Evolutionary conservation across 2,329 filamentous ascomycete species (phyloP), one percentile per base, ranked within the genome.

Genomic region (Xylaria sp.): DNA sequence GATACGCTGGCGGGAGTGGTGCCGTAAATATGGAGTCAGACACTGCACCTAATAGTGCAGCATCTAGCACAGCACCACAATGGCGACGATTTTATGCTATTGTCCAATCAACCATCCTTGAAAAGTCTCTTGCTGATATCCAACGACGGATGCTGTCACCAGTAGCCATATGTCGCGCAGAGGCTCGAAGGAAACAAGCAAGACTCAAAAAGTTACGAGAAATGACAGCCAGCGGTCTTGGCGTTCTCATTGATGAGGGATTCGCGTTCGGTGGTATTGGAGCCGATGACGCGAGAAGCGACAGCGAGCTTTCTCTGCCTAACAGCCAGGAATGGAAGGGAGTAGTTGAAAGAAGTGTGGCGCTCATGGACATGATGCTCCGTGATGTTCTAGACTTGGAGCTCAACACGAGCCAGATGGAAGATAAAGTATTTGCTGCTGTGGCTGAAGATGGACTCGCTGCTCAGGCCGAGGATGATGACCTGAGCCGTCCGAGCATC

Each of bases 241-340:
- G 96, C 18, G 89, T 98, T 4, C 83, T 99, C 32, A 90, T 98
- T 74, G 93, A 95, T 65, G 94, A 97, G 78, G 94, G 93, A 2
- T 83, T 98, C 57, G 90, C 89, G 59, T 90, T 93, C 74, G 87
- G 87, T 52, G 83, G 87, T 23, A 85, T 86, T 34, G 88, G 90
- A 18, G 76, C 76, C 54, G 88, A 90, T 50, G 86, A 88, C 60
- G 84, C 84, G 50, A 84, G 85, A 62, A 82, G 82, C 20, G 82
- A 84, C 41, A 81, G 63, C 59, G 62, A 70, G 10, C 52, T 84
- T 64, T 79, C 81, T 41, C 82, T 84, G 63, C 84, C 79, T 3
- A 79, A 80, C 13, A 78, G 73, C 39, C 83, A 84, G 46, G 85
- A 88, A 70, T 86, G 88, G 79, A 96, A 94, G 79, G 89, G 88